A percentile compares a stretch with the other conserved stretches of the same genome.
Evolutionary conservation across 164 flowering plant species (phyloP).

Genomic region (Buxus sempervirens): DNA sequence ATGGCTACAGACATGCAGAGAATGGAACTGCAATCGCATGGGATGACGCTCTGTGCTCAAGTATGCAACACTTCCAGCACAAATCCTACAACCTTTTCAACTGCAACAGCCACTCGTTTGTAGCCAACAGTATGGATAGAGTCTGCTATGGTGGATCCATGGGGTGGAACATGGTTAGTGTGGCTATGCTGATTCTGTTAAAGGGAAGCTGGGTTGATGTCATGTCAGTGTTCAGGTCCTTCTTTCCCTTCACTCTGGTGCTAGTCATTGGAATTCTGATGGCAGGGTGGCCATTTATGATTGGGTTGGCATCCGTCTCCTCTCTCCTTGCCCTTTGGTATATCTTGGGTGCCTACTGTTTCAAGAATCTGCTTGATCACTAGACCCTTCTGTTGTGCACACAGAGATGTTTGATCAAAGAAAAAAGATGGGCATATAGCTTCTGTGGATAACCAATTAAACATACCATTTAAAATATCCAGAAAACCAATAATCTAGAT

Average conservation of each 20-base stretch:
- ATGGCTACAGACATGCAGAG: slow-evolving; percentile 65
- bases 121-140: slow-evolving; percentile 74
- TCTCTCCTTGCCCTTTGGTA: slow-evolving; percentile 72
- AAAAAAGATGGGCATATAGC: neutral
- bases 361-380: slow-evolving; percentile 53
- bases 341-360: slow-evolving; percentile 49
- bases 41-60: slow-evolving; percentile 71
- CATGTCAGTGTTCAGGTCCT: slow-evolving; percentile 59
- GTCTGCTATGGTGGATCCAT: slow-evolving; percentile 64
- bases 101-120: slow-evolving; percentile 88
- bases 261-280: slow-evolving; percentile 54
- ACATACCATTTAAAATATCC: too few species aligned
- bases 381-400: slow-evolving; percentile 13
- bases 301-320: slow-evolving; percentile 64
- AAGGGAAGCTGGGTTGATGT: slow-evolving; percentile 71
- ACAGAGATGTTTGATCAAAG: neutral
- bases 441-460: neutral
- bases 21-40: slow-evolving; percentile 70
- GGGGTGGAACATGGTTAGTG: slow-evolving; percentile 81
- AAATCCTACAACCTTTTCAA: slow-evolving; percentile 84
- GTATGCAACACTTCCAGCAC: slow-evolving; percentile 57
- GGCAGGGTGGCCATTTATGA: slow-evolving; percentile 80
- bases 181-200: slow-evolving; percentile 54
- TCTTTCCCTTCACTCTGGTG: slow-evolving; percentile 61
- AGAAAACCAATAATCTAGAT: too few species aligned